These are phyloP conservation scores for Annona squamosa DNA, from an alignment of 164 flowering plant genomes.

Conservation along the genomic window DNA sequence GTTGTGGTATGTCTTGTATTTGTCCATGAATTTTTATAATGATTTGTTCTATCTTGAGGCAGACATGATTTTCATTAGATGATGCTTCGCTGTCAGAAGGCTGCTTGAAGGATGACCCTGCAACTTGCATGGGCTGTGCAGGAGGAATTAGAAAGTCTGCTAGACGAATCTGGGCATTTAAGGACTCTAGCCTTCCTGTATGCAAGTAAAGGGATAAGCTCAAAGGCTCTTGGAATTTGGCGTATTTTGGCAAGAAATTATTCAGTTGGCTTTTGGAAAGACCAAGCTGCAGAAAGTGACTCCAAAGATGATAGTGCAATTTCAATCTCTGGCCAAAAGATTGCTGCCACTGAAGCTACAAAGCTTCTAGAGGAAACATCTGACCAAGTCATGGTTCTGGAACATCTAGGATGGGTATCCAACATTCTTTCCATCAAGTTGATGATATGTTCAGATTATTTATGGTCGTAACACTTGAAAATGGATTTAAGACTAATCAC, in stretches of 20 bases:
- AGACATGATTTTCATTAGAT: slow-evolving; percentile 6
- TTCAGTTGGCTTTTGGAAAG: slow-evolving; percentile 57
- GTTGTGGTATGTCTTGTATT: slow-evolving; percentile 62
- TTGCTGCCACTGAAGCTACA: slow-evolving; percentile 81
- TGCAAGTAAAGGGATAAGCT: slow-evolving; percentile 78
- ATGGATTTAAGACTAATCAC: slow-evolving; percentile 12
- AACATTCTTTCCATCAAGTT: slow-evolving; percentile 1
- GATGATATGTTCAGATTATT: slow-evolving; percentile 4
- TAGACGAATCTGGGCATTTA: slow-evolving; percentile 89
- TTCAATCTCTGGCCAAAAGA: slow-evolving; percentile 41
- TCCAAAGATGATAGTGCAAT: slow-evolving; percentile 16
- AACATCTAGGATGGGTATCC: slow-evolving; percentile 96
- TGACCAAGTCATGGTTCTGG: slow-evolving; percentile 71
- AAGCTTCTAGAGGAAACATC: slow-evolving; percentile 85
- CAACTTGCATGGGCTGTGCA: slow-evolving; percentile 75
- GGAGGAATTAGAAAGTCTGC: slow-evolving; percentile 92
- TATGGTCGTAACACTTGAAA: slow-evolving; percentile 4
- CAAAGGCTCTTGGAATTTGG: slow-evolving; percentile 82
- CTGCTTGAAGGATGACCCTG: slow-evolving; percentile 70
- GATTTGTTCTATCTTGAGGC: neutral
- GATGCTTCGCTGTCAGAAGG: slow-evolving; percentile 39
- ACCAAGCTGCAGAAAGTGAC: slow-evolving; percentile 24
- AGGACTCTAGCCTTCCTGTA: slow-evolving; percentile 90
- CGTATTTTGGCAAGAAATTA: slow-evolving; percentile 65
- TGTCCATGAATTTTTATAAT: slow-evolving; percentile 4